These are phyloP conservation scores for Cantharellus anzutake DNA, from an alignment of 768 basidiomycete species.

Conservation along the genomic window DNA sequence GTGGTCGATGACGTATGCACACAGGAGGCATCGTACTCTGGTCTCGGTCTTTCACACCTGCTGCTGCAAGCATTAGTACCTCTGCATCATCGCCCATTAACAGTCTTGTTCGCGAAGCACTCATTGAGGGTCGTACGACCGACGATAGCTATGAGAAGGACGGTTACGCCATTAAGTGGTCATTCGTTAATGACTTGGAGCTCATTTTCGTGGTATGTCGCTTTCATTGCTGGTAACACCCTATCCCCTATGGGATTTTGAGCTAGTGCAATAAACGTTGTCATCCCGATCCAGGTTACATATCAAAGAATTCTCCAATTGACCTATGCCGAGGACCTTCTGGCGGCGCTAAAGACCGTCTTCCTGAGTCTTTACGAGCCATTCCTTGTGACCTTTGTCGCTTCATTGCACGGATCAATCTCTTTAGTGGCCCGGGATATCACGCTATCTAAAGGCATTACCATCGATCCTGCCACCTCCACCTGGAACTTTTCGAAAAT, in stretches of 20 bases:
- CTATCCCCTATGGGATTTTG: background rate
- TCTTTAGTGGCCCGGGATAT: constrained; percentile 7
- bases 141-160: constrained; percentile 84
- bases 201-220: constrained; percentile 80
- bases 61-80: constrained; percentile 46
- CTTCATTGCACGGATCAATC: constrained; percentile 41
- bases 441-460: constrained; percentile 7
- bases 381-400: constrained; percentile 64
- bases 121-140: constrained; percentile 74
- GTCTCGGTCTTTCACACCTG: constrained; percentile 88
- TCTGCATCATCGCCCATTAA: constrained; percentile 71
- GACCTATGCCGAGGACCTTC: constrained; percentile 80
- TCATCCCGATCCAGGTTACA: constrained; percentile 41
- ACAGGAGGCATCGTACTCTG: constrained; percentile 83
- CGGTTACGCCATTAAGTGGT: constrained; percentile 88
- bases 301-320: constrained; percentile 93
- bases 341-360: constrained; percentile 57
- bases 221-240: background rate
- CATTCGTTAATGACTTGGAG: constrained; percentile 86
- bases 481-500: constrained; percentile 52
- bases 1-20: background rate
- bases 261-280: background rate
- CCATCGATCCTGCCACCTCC: constrained; percentile 10
- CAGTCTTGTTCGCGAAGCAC: constrained; percentile 70
- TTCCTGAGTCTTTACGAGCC: constrained; percentile 80